Base-by-base conservation (phyloP, 495 filamentous ascomycete genomes). In the Lasiosphaeriaceae sp. region DNA sequence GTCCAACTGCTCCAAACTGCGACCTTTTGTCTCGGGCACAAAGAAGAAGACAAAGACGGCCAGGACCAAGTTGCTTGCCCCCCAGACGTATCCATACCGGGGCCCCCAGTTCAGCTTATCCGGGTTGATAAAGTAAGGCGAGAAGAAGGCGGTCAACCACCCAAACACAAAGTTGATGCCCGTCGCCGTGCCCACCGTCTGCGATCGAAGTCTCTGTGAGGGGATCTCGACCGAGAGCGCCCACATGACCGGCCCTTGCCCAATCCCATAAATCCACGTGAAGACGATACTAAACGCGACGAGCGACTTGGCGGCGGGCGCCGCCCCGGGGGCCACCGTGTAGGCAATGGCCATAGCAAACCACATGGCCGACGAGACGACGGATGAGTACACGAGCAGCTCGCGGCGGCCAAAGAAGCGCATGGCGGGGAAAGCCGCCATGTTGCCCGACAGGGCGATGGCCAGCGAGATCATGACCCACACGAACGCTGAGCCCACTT, bases 1-100 rank as follows among this genome's bases (percentile, higher is more conserved):
- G 35, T 85, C 82, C 66, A 85, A 79, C 55, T 85, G 80, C 60
- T 82, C 80, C 24, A 86, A 71, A 0, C 78, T 83, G 22, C 79
- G 73, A 0, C 82, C 83, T 54, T 77, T 82, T 0, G 83, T 69
- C 63, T 79, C 75, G 0, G 75, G 75, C 8, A 73, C 51, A 22
- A 66, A 74, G 26, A 83, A 67, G 52, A 72, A 83, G 4, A 76
- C 73, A 65, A 77, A 83, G 1, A 79, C 58, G 23, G 78, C 67
- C 46, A 80, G 73, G 12, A 68, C 56, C 0, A 78, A 34, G 35
- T 76, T 77, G 21, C 68, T 73, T 1, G 50, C 77, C 1, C 72
- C 74, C 78, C 79, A 81, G 48, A 83, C 79, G 54, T 82, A 82
- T 0, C 75, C 73, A 51, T 82, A 80, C 56, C 74, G 73, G 3